A percentile compares a stretch with the other conserved stretches of the same genome.
Evolutionary conservation across 1,284 basidiomycete species (phyloP).

Genomic region (Porphyrellus sp.): DNA sequence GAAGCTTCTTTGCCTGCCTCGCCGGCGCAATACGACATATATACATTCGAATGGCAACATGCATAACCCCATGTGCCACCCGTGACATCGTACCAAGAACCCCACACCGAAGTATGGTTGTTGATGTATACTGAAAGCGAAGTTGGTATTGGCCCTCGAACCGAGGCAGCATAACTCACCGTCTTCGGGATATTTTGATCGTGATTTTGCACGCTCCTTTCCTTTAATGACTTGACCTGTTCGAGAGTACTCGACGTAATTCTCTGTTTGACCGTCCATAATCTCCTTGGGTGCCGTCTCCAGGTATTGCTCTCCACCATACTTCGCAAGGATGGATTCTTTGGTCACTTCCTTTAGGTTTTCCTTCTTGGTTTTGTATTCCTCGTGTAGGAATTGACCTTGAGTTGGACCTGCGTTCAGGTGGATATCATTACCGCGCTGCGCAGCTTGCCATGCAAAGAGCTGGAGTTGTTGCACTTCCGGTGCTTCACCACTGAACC

Average conservation of each 20-base stretch:
- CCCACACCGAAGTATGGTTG: slow-evolving; percentile 95
- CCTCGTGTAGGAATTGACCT: slow-evolving; percentile 86
- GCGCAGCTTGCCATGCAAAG: slow-evolving; percentile 96
- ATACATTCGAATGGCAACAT: slow-evolving; percentile 88
- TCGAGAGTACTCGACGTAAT: slow-evolving; percentile 96
- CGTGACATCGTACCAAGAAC: slow-evolving; percentile 85
- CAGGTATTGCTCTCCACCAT: slow-evolving; percentile 94
- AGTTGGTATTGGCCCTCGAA: slow-evolving; percentile 2
- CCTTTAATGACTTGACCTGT: slow-evolving; percentile 91
- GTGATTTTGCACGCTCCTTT: slow-evolving; percentile 78
- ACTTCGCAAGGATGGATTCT: slow-evolving; percentile 82
- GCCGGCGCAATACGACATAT: slow-evolving; percentile 92
- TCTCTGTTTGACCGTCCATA: slow-evolving; percentile 90
- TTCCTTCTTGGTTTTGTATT: slow-evolving; percentile 92
- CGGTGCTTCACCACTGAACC: slow-evolving; percentile 86
- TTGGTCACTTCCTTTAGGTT: slow-evolving; percentile 85
- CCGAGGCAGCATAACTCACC: slow-evolving; percentile 45
- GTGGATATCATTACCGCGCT: slow-evolving; percentile 92
- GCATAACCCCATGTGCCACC: slow-evolving; percentile 86
- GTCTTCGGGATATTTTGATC: slow-evolving; percentile 95
- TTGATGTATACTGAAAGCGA: slow-evolving; percentile 70
- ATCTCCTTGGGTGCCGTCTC: slow-evolving; percentile 87
- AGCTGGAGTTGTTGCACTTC: slow-evolving; percentile 90
- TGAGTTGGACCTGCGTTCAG: slow-evolving; percentile 96
- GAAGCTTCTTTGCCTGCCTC: slow-evolving; percentile 82